Percentiles rank a stretch among this genome's conserved stretches.
phyloP scores from a whole-genome alignment of 2,329 filamentous ascomycete species.

The Epichloe aotearoae region DNA sequence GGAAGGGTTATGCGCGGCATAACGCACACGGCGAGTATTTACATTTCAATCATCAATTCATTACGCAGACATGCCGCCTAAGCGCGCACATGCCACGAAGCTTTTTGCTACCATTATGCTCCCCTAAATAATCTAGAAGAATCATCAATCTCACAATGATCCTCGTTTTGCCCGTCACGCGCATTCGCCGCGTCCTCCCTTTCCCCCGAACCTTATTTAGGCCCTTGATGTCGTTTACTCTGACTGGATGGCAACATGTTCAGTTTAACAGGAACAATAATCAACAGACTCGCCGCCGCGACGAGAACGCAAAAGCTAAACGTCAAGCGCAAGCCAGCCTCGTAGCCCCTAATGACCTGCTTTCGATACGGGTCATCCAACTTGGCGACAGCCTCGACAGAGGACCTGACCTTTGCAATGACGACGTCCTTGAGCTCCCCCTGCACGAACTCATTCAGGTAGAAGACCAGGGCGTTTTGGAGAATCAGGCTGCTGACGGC shows the following conservation, averaged over 20 bases:
- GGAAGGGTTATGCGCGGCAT: not conserved
- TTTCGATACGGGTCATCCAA: slow-evolving; percentile 32
- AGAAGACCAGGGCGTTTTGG: slow-evolving; percentile 53
- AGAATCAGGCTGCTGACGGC: slow-evolving; percentile 57
- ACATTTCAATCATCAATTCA: too few species aligned
- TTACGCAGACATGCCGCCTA: too few species aligned
- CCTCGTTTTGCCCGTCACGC: too few species aligned
- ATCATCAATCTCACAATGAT: too few species aligned
- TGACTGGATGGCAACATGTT: slow-evolving; percentile 36
- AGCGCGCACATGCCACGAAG: too few species aligned
- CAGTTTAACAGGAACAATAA: slow-evolving; percentile 40
- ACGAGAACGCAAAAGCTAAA: slow-evolving; percentile 32
- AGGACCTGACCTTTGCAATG: slow-evolving; percentile 37
- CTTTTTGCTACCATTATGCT: too few species aligned
- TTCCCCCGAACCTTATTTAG: not conserved
- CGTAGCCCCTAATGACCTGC: slow-evolving; percentile 44
- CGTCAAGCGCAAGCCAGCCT: slow-evolving; percentile 33
- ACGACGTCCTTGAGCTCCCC: slow-evolving; percentile 41
- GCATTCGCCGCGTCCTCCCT: not conserved
- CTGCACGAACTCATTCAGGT: slow-evolving; percentile 44
- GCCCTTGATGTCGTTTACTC: not conserved
- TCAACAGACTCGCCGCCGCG: slow-evolving; percentile 30
- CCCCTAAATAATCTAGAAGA: too few species aligned
- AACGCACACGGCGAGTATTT: too few species aligned
- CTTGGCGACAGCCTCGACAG: slow-evolving; percentile 38